Evolutionary conservation across 2,329 filamentous ascomycete genomes (phyloP), one percentile per base, ranked within the genome.

Genomic region (Rhytidhysteron rufulum): DNA sequence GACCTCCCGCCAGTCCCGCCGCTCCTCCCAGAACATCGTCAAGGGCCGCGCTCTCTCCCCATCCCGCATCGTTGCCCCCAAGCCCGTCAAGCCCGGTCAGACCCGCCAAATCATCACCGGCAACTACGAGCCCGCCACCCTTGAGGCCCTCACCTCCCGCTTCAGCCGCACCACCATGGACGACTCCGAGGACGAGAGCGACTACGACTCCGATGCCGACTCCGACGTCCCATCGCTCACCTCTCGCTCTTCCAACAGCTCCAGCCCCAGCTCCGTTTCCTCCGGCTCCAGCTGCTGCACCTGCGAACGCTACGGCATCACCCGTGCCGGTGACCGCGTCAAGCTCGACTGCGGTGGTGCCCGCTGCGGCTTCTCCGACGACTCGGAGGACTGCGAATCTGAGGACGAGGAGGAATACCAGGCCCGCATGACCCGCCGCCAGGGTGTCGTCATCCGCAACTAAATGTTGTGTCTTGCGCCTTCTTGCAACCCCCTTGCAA

Each of bases 301-400:
- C 50, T 97, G 91, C 73, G 88, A 96, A 69, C 87, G 90, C 72
- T 96, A 93, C 74, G 91, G 90, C 57, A 95, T 97, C 75, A 96
- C 90, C 50, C 86, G 89, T 71, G 83, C 85, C 67, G 89, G 90
- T 62, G 86, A 94, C 68, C 84, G 90, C 60, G 86, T 97, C 78
- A 93, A 91, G 79, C 82, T 96, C 67, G 90, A 96, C 79, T 97
- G 91, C 63, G 89, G 89, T 55, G 91, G 91, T 54, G 75, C 82
- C 47, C 84, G 88, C 65, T 96, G 91, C 71, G 87, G 88, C 60
- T 93, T 86, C 71, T 79, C 78, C 50, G 83, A 87, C 58, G 81
- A 85, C 45, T 79, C 75, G 48, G 78, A 73, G 39, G 78, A 80
- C 41, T 88, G 83, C 75, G 88, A 82, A 53, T 85, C 78, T 55